A percentile compares a stretch with the other conserved stretches of the same genome.
Conservation (phyloP, 306 rosid genomes). For the Citrullus colocynthis region DNA sequence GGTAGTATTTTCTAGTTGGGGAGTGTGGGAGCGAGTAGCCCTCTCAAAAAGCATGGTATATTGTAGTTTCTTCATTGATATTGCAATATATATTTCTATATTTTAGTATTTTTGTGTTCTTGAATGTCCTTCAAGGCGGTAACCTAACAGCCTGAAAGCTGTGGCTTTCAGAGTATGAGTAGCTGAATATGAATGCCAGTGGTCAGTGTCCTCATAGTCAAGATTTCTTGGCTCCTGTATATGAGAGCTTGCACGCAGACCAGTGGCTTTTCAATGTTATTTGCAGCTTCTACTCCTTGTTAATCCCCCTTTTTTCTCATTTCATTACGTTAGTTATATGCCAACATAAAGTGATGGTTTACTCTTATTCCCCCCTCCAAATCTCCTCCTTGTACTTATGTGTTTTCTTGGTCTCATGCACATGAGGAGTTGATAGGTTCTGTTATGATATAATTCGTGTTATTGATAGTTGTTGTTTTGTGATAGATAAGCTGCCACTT, state of each 20-base stretch:
- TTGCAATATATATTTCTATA: no score
- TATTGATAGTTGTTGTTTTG: background rate
- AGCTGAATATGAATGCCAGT: background rate
- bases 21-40: no score
- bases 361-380: background rate
- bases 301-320: background rate
- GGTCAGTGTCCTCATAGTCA: background rate
- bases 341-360: background rate
- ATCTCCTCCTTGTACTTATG: background rate
- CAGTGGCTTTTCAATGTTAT: background rate
- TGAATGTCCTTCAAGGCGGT: no score
- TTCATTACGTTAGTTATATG: background rate
- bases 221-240: background rate
- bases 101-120: no score
- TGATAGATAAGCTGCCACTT: conserved; percentile 53
- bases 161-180: background rate
- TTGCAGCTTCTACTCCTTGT: background rate
- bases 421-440: background rate
- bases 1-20: no score
- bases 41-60: no score
- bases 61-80: no score
- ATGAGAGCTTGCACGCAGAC: background rate
- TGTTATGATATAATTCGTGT: background rate
- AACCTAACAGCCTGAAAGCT: background rate
- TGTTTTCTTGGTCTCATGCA: background rate